Evolutionary conservation across 106 monocot genomes (phyloP), one percentile per base, ranked within the genome.

Genomic region (Dendrobium catenatum): DNA sequence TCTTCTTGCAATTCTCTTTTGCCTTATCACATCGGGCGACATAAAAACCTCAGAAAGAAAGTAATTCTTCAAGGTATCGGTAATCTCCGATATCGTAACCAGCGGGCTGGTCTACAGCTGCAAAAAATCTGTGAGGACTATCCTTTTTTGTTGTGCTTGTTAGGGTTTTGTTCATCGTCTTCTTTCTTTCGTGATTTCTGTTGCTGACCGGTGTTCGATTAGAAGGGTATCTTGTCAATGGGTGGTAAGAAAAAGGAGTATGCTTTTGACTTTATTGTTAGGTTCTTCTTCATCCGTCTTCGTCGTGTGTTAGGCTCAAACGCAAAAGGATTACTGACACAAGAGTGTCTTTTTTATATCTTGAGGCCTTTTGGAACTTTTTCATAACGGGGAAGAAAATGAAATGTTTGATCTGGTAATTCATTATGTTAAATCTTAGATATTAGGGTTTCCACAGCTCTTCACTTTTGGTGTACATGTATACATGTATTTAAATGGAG

Each of bases 91-190:
- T 72, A 26, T 64, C 64, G 6, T 64, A 7, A 40, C 5, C 24
- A 22, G 37, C 4, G 10, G 16, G 70, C 70, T 70, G 70, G 33
- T 22, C 29, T 11, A 70, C 37, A 29, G 0, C 33, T 9, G 70
- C 4, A 37, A 17, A 33, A 70, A n/a, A n/a, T 70, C 0, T 37
- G 3, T n/a, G 70, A 61, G n/a, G 61, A 3, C 61, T 8, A 3
- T 24, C 22, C 2, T 70, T 29, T n/a, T 70, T 49, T n/a, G n/a
- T 56, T 73, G 11, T 55, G 19, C 54, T 81, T 81, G 5, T 40
- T 73, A 74, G 81, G 81, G 81, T 55, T 81, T 73, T 55, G 49
- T 33, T 40, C 70, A 9, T 31, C 49, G 0, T 55, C 54, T 73
- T 54, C 37, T 26, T 55, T n/a, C 33, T 46, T 54, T 24, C 47